Percentiles rank a stretch among this genome's conserved stretches.
Conservation (phyloP, 345 rosid species). For the Bruguiera parviflora region DNA sequence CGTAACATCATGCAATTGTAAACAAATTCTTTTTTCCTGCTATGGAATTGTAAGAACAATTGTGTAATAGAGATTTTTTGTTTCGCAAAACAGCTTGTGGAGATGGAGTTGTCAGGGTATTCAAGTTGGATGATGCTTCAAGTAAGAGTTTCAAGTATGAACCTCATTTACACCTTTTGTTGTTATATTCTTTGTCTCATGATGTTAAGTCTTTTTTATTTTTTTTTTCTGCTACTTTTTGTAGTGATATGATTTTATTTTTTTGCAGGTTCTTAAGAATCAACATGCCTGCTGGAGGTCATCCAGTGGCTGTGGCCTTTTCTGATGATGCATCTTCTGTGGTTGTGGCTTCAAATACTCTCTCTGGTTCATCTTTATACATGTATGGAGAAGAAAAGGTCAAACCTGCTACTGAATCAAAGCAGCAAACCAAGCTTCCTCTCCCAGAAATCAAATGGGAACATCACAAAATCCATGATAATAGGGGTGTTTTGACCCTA, state of each 20-base stretch:
- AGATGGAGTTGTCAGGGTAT: constrained; percentile 84
- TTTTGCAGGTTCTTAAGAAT: constrained; percentile 67
- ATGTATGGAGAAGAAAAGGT: constrained; percentile 86
- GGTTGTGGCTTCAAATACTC: constrained; percentile 61
- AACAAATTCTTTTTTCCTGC: background rate
- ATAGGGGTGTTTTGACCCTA: constrained; percentile 54
- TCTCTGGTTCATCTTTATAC: constrained; percentile 68
- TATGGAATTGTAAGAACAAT: background rate
- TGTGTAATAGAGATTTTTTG: background rate
- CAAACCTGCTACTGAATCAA: constrained; percentile 43
- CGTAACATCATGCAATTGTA: background rate
- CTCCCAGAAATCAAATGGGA: constrained; percentile 86
- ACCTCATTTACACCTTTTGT: background rate
- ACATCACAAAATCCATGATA: constrained; percentile 70
- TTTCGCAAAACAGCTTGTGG: constrained; percentile 60
- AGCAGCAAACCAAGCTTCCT: constrained; percentile 74
- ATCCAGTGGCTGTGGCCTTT: constrained; percentile 73
- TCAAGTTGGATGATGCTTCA: constrained; percentile 85
- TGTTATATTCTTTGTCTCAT: background rate
- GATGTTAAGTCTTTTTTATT: background rate
- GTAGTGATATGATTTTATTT: constrained; percentile 2
- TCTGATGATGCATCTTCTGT: constrained; percentile 74
- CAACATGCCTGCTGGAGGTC: constrained; percentile 83
- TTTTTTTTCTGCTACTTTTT: background rate
- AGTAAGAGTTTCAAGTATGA: constrained; percentile 95